Evolutionary conservation across 805 yeast genomes (phyloP), one percentile per base, ranked within the genome.

Genomic region (Kuraishia floccosa): DNA sequence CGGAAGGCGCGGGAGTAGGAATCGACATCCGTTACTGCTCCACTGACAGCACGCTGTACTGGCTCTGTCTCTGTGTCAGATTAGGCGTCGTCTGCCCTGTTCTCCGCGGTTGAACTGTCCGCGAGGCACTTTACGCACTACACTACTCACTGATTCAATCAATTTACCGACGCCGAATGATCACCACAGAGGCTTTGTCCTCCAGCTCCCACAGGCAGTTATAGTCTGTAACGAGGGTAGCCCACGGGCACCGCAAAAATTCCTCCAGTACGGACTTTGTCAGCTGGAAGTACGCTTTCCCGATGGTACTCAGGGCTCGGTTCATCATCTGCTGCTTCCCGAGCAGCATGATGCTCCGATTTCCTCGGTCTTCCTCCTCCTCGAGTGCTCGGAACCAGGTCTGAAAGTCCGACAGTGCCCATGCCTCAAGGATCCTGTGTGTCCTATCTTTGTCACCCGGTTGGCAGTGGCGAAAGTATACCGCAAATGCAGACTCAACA

Each of bases 211-310:
- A 65, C 10, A 33, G 15, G 1, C 43, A 42, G 1, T 38, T 37
- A 36, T 50, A 50, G 12, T 39, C 34, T 4, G 31, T 32, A 16
- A 31, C 35, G 14, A 64, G 42, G 30, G 43, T 24, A 30, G 40
- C 17, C 43, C 43, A 36, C 35, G 25, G 0, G 47, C 57, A 34
- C 2, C 64, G 66, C 13, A 59, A 40, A 6, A 47, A 30, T 4
- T 25, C 31, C 31, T 54, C 58, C 10, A 65, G 36, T 6, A 39
- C 50, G 2, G 30, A 14, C 24, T 35, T 34, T 13, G 42, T 42
- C 26, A 59, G 39, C 17, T 50, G 55, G 42, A 59, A 68, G 37
- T 64, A 72, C 2, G 74, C 46, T 16, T 32, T 41, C 10, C 42
- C 40, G 6, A 71, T 43, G 24, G 56, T 47, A 14, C 35, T 33